A percentile compares a stretch with the other conserved stretches of the same genome.
Conservation (phyloP, 2,329 filamentous ascomycete genomes). For the Cordyceps javanica region DNA sequence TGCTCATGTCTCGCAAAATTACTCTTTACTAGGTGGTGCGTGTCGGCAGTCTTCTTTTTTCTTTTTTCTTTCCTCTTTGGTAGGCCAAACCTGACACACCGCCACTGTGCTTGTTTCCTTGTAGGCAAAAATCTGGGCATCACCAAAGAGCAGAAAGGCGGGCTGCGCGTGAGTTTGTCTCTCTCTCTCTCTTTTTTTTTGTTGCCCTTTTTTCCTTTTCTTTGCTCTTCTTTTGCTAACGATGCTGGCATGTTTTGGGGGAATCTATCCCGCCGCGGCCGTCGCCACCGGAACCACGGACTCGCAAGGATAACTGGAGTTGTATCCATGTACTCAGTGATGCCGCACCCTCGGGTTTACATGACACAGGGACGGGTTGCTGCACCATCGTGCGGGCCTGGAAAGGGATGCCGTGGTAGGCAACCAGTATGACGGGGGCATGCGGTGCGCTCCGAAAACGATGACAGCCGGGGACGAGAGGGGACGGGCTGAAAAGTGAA, state of each 20-base stretch:
- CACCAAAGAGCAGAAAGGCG: neutral
- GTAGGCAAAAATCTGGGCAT: neutral
- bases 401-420: neutral
- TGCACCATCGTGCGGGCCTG: conserved; percentile 8
- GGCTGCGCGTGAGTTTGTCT: no score
- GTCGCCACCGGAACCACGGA: neutral
- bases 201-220: neutral
- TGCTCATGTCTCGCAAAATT: neutral
- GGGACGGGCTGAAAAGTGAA: neutral
- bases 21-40: neutral
- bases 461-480: neutral
- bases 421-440: no score
- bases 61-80: no score
- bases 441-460: neutral
- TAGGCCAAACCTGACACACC: neutral
- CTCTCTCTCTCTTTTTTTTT: no score
- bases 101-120: neutral
- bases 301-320: conserved; percentile 4
- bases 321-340: neutral
- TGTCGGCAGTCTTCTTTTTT: neutral
- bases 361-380: neutral
- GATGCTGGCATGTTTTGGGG: no score
- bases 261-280: neutral
- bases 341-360: neutral
- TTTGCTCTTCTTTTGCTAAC: no score